These are phyloP conservation scores for Sanguinoderma infundibulare DNA, from an alignment of 1,284 basidiomycete species.

Conservation along the genomic window DNA sequence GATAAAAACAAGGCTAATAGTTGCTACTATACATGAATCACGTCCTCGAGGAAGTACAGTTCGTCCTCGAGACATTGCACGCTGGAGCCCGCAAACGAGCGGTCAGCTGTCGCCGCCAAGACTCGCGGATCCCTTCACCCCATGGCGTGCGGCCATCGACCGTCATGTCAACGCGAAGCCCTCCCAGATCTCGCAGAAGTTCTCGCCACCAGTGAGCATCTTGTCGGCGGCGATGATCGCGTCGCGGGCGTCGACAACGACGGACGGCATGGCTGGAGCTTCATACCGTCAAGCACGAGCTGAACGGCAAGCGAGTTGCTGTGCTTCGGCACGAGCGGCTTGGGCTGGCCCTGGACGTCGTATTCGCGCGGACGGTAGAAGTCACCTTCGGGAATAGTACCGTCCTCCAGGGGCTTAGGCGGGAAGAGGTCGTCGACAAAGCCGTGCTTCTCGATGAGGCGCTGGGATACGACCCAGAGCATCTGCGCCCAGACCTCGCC, in stretches of 20 bases:
- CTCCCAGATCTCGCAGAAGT: constrained; percentile 89
- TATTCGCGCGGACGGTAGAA: constrained; percentile 69
- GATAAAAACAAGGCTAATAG: too few species aligned
- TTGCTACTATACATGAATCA: too few species aligned
- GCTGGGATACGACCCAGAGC: constrained; percentile 83
- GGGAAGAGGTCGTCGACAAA: constrained; percentile 84
- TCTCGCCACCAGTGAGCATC: constrained; percentile 90
- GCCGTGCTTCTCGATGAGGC: constrained; percentile 81
- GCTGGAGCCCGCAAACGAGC: too few species aligned
- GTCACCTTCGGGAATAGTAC: constrained; percentile 65
- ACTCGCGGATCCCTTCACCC: constrained; percentile 89
- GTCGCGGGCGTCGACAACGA: constrained; percentile 90
- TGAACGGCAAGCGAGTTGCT: constrained; percentile 90
- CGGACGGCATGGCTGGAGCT: constrained; percentile 91
- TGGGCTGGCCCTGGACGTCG: constrained; percentile 42
- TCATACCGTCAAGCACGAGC: constrained; percentile 92
- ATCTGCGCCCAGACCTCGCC: constrained; percentile 97
- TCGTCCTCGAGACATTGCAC: too few species aligned
- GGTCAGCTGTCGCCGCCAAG: too few species aligned
- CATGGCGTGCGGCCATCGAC: constrained; percentile 86
- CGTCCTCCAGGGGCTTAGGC: constrained; percentile 64
- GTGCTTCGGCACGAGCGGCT: constrained; percentile 84
- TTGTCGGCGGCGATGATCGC: constrained; percentile 95
- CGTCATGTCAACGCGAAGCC: constrained; percentile 81
- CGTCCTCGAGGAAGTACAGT: too few species aligned